Conservation (phyloP, 345 rosid species). For the Eucalyptus regnans region DNA sequence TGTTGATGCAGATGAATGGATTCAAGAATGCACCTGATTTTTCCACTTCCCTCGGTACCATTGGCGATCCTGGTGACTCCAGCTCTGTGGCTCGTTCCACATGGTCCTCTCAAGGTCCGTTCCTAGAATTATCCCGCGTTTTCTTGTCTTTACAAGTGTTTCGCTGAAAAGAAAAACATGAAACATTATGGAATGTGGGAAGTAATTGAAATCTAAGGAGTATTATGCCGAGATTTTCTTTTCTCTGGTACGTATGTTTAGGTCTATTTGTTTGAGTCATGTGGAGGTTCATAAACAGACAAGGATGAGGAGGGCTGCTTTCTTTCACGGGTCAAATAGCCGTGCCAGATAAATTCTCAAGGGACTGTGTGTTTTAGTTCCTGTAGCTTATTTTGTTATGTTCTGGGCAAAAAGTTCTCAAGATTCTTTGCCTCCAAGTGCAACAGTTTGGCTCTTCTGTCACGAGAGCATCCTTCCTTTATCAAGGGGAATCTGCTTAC, state of each 20-base stretch:
- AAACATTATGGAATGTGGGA: neutral
- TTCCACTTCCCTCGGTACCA: slow-evolving; percentile 37
- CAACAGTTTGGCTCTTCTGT: slow-evolving; percentile 40
- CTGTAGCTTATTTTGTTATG: neutral
- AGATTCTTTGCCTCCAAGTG: slow-evolving; percentile 17
- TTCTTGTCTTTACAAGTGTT: neutral
- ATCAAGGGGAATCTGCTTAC: slow-evolving; percentile 4
- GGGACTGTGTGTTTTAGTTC: neutral
- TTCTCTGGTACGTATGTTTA: neutral
- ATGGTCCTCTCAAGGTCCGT: slow-evolving; percentile 63
- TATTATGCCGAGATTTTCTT: neutral
- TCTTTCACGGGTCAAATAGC: slow-evolving; percentile 12
- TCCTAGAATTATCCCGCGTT: neutral
- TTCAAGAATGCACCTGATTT: slow-evolving; percentile 61
- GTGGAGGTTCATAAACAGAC: slow-evolving; percentile 17
- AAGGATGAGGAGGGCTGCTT: neutral
- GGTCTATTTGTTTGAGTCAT: neutral
- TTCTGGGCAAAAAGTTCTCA: neutral
- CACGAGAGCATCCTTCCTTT: slow-evolving; percentile 19
- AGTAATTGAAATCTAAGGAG: neutral
- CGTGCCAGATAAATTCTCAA: no score
- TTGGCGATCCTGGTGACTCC: slow-evolving; percentile 33
- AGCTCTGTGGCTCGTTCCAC: slow-evolving; percentile 38
- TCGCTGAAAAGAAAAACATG: neutral
- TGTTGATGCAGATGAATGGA: slow-evolving; percentile 63